Evolutionary conservation across 805 yeast species (phyloP).

Genomic region (Lipomyces yamadae): DNA sequence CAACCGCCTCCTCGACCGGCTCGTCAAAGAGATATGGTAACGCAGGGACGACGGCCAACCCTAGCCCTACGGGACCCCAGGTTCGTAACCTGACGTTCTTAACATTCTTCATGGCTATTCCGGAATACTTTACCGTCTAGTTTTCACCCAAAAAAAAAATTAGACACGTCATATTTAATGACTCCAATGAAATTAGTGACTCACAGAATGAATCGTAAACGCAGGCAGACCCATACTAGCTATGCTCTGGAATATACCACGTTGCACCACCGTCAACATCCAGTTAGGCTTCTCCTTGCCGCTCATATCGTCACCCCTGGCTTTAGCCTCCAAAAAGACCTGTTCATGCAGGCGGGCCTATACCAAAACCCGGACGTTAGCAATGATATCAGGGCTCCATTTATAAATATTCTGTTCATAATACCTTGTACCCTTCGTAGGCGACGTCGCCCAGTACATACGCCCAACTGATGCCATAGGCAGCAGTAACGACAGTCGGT

Average conservation of each 20-base stretch:
- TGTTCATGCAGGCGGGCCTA: slow-evolving; percentile 29
- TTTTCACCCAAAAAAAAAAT: neutral
- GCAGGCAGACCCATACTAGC: slow-evolving; percentile 91
- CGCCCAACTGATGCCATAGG: slow-evolving; percentile 78
- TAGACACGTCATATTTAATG: neutral
- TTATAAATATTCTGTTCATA: slow-evolving; percentile 55
- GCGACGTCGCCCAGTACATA: slow-evolving; percentile 77
- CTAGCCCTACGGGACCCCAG: slow-evolving; percentile 80
- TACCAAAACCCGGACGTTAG: neutral
- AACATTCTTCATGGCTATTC: slow-evolving; percentile 62
- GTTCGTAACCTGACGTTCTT: slow-evolving; percentile 55
- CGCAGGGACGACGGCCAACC: slow-evolving; percentile 75
- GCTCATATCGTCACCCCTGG: slow-evolving; percentile 67
- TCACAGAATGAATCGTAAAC: slow-evolving; percentile 70
- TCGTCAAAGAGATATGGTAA: slow-evolving; percentile 81
- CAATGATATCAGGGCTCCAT: slow-evolving; percentile 55
- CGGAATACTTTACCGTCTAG: slow-evolving; percentile 65
- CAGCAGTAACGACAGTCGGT: slow-evolving; percentile 63
- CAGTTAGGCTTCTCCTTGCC: slow-evolving; percentile 55
- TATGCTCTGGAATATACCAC: slow-evolving; percentile 79
- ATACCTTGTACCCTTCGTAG: slow-evolving; percentile 67
- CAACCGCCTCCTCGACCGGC: slow-evolving; percentile 76
- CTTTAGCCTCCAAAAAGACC: slow-evolving; percentile 49
- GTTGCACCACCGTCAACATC: slow-evolving; percentile 64
- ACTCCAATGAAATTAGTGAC: neutral